Evolutionary conservation across 108 stramenopile species (phyloP).

Genomic region (Pinguiococcus pyrenoidosus): DNA sequence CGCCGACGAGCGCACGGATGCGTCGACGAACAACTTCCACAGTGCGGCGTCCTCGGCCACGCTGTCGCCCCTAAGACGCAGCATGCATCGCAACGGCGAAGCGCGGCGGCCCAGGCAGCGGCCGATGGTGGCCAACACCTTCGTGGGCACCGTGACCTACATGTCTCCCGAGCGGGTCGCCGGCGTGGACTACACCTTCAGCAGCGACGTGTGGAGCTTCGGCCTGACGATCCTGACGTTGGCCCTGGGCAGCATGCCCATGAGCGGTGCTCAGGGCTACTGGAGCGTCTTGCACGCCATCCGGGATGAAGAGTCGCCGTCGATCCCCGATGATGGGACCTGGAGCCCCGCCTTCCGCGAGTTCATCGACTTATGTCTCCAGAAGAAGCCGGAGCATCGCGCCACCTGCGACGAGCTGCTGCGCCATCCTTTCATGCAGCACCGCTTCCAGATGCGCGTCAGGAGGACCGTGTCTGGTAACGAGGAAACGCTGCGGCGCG

Average conservation of each 20-base stretch:
- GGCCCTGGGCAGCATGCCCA: conserved; percentile 62
- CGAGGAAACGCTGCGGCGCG: no score
- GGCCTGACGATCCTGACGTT: conserved; percentile 74
- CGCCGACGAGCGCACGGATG: no score
- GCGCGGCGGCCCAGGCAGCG: background rate
- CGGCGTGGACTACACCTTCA: conserved; percentile 33
- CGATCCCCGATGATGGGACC: conserved; percentile 10
- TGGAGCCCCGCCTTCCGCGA: conserved; percentile 28
- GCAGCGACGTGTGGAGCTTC: conserved; percentile 47
- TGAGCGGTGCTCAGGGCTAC: conserved; percentile 22
- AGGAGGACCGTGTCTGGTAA: no score
- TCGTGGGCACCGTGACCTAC: conserved; percentile 45
- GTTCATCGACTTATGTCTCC: conserved; percentile 16
- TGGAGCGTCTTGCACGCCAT: conserved; percentile 32
- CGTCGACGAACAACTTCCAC: no score
- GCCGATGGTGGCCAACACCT: conserved; percentile 28
- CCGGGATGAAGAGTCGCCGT: conserved; percentile 31
- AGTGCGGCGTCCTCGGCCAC: no score
- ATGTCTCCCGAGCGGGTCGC: conserved; percentile 52
- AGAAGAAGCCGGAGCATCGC: conserved; percentile 3
- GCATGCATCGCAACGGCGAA: background rate
- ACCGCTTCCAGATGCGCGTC: no score
- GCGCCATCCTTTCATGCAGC: background rate
- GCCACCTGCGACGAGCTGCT: conserved; percentile 3
- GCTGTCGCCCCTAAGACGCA: no score